Base-by-base conservation (phyloP, 257 asterid genomes). In the Rubia yunnanensis region DNA sequence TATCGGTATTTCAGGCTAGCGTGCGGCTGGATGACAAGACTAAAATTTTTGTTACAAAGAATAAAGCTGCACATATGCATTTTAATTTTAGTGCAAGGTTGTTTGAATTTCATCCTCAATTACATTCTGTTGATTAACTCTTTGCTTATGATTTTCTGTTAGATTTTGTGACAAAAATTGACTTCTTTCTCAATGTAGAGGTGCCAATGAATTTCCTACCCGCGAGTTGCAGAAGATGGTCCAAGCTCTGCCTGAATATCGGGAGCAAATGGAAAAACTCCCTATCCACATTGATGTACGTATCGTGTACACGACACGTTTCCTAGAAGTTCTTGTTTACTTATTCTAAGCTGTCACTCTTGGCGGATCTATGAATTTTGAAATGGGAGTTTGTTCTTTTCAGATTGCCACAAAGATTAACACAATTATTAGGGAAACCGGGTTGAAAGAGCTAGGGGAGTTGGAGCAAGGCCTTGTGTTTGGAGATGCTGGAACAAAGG, bases 281-380 rank as follows among this genome's bases (percentile, higher is more conserved):
- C 90, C 99, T 53, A 97, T 94, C 64, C 99, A 94, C 86, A 96
- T 94, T 60, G 99, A 94, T 82, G 99, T 94, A 81, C 88, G 99
- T 94, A 59, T 76, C 77, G 23, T 67, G 59, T 59, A 70, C 74
- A 31, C 53, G 30, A 20, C 44, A 18, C 3, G 22, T 70, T 39
- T 58, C 13, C 48, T 64, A 64, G 41, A 69, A n/a, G 5, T 49
- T 1, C 0, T 14, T 65, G 55, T 35, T 35, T 4, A 35, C 39
- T n/a, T n/a, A n/a, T n/a, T n/a, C n/a, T n/a, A n/a, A n/a, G n/a
- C n/a, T n/a, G n/a, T n/a, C n/a, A n/a, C n/a, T n/a, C n/a, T n/a
- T n/a, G n/a, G n/a, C 17, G 14, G 7, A 15, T 1, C 18, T 14
- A 11, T 39, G 48, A 36, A 38, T 38, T 38, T 9, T 41, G 50